Evolutionary conservation across 1,284 basidiomycete genomes (phyloP).

Genomic region (Irpex rosettiformis): DNA sequence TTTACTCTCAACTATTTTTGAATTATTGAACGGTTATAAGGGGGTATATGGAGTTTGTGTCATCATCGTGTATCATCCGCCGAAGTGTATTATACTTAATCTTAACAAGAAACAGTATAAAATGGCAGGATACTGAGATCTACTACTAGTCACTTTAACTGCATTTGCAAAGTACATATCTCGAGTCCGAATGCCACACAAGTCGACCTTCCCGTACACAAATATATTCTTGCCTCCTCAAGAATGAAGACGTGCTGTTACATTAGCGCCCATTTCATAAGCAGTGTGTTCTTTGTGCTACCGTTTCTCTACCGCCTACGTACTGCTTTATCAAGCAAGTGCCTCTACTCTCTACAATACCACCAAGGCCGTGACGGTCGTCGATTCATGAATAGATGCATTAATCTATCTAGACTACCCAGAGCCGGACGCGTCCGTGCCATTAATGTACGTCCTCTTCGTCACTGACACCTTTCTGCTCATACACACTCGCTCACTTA

Average conservation of each 20-base stretch:
- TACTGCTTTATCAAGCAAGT: background rate
- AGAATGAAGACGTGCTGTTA: no score
- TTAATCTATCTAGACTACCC: slow-evolving; percentile 6
- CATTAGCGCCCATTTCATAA: background rate
- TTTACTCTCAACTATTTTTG: no score
- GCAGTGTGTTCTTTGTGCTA: background rate
- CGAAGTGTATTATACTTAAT: background rate
- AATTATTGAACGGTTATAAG: no score
- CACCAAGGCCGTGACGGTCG: background rate
- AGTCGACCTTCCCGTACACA: no score
- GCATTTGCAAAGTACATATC: no score
- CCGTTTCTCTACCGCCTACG: no score
- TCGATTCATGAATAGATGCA: slow-evolving; percentile 7
- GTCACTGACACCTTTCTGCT: background rate
- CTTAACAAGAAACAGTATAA: background rate
- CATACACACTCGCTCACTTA: background rate
- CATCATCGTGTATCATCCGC: background rate
- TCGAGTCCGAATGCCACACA: no score
- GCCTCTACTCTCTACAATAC: background rate
- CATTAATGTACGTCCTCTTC: slow-evolving; percentile 1
- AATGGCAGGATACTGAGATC: background rate
- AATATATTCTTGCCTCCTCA: no score
- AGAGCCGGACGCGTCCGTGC: background rate
- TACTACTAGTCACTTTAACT: no score
- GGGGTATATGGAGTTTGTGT: background rate